A percentile compares a stretch with the other conserved stretches of the same genome.
These are phyloP conservation scores for Kodamaea jinghongensis DNA, from an alignment of 805 yeast species.

Conservation along the genomic window DNA sequence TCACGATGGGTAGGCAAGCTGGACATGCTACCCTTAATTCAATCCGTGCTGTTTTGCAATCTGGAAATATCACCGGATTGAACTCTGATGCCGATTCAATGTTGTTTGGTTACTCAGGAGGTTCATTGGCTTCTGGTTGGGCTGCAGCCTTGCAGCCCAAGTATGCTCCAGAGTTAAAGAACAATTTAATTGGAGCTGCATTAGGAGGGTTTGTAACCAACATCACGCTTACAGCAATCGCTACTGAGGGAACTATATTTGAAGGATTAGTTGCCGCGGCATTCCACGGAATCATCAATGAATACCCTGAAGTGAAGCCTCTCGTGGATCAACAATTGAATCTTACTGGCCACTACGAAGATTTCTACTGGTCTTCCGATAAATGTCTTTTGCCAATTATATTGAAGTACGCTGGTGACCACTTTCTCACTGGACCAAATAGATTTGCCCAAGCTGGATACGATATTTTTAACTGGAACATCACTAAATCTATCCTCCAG, in stretches of 20 bases:
- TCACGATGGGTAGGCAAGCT: conserved; percentile 30
- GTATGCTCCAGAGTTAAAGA: conserved; percentile 32
- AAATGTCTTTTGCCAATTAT: conserved; percentile 4
- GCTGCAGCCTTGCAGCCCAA: conserved; percentile 34
- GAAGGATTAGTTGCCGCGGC: conserved; percentile 31
- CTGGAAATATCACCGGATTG: conserved; percentile 18
- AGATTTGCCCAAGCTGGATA: conserved; percentile 14
- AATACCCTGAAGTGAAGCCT: conserved; percentile 23
- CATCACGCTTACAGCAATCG: conserved; percentile 23
- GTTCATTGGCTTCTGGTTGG: conserved; percentile 36
- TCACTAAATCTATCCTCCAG: conserved; percentile 13
- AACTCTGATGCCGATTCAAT: conserved; percentile 17
- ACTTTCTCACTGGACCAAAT: conserved; percentile 13
- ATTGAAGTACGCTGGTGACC: not conserved
- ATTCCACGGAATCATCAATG: conserved; percentile 30
- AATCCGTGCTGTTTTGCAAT: conserved; percentile 24
- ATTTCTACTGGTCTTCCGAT: not conserved
- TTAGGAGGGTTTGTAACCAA: conserved; percentile 37
- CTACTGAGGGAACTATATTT: conserved; percentile 22
- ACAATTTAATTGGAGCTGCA: conserved; percentile 27
- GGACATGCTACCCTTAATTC: conserved; percentile 32
- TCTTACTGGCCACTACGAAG: not conserved
- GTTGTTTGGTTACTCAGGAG: conserved; percentile 41
- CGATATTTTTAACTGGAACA: conserved; percentile 13
- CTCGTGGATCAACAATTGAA: not conserved